Base-by-base conservation (phyloP, 768 basidiomycete species). In the Lactifluus echinatus region DNA sequence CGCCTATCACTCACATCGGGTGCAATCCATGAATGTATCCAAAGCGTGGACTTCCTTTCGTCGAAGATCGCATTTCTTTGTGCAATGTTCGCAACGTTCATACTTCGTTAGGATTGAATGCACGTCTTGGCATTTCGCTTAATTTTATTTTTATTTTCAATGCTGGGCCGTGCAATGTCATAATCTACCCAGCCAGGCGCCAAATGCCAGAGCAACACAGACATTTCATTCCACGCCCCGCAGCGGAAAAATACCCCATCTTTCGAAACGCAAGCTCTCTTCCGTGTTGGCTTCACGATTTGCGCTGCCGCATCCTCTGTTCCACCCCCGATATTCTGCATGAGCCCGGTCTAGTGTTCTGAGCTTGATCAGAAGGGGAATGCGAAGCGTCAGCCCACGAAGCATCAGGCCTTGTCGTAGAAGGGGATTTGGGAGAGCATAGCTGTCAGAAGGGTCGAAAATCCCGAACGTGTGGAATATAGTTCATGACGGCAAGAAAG, bases 11-110 rank as follows among this genome's bases (percentile, higher is more conserved):
- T 47, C 36, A 31, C 21, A 28, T 47, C 28, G 14, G 11, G 46
- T 21, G 23, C 36, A 15, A n/a, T 37, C 28, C 29, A 12, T 14
- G 36, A 23, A 2, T 15, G 15, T 45, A 5, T 24, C 28, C n/a
- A 55, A 40, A 12, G 26, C 29, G 26, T 39, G 19, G 5, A 37
- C 54, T 55, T 55, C 54, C 46, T 40, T 55, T 55, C 24, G 7
- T 46, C 44, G 33, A 50, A 24, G 6, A 8, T 4, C 14, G 40
- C 10, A 23, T 17, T 17, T n/a, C 2, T 17, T 4, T 43, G 42
- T 43, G 10, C 10, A 31, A 5, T 31, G 11, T 37, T 17, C 17
- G 3, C 19, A 40, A 8, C n/a, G 19, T 40, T 21, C 39, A 21
- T 21, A 21, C 19, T n/a, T n/a, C n/a, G n/a, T n/a, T n/a, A n/a